These are phyloP conservation scores for Fusarium xyrophilum DNA, from an alignment of 2,329 filamentous ascomycete species.

Conservation along the genomic window DNA sequence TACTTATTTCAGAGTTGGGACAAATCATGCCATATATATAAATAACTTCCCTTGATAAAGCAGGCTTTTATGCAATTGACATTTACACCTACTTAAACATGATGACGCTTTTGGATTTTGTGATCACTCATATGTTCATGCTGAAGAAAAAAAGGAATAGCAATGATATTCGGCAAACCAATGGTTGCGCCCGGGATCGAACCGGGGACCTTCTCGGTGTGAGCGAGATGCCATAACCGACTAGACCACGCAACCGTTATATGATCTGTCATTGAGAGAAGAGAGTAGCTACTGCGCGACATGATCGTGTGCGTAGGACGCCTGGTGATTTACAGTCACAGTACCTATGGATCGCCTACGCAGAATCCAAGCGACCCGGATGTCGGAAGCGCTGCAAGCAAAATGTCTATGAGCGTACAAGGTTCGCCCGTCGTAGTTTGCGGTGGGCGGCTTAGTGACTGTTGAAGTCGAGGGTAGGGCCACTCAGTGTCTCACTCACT, in stretches of 20 bases:
- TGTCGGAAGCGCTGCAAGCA: accelerated
- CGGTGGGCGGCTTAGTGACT: no score
- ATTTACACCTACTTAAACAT: accelerated
- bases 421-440: background rate
- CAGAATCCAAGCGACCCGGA: accelerated
- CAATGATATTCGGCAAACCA: no score
- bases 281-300: accelerated
- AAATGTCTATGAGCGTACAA: background rate
- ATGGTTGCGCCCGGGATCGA: slow-evolving; percentile 25
- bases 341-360: accelerated
- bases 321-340: accelerated
- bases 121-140: no score
- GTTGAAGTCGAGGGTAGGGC: no score
- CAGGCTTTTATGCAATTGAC: background rate
- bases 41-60: accelerated
- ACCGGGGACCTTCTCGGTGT: slow-evolving; percentile 29
- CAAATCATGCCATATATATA: background rate
- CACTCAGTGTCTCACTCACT: accelerated
- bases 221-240: slow-evolving; percentile 30
- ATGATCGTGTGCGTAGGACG: background rate
- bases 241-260: slow-evolving; percentile 16
- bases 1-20: no score
- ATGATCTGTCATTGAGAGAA: background rate
- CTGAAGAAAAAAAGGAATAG: background rate
- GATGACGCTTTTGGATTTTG: accelerated